Evolutionary conservation across 306 rosid species (phyloP).

Genomic region (Lathyrus sativus): DNA sequence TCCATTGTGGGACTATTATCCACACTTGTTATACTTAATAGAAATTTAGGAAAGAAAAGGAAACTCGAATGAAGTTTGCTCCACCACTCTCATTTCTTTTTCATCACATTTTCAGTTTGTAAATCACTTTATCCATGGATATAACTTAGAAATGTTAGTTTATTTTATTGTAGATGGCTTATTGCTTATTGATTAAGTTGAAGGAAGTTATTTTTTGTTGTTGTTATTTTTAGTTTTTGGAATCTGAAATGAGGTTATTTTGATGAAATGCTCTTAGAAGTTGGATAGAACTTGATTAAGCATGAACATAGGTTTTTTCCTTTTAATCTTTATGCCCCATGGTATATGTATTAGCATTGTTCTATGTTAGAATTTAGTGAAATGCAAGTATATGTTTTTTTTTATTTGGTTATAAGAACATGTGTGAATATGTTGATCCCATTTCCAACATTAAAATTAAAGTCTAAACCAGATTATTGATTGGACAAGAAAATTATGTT

Average conservation of each 20-base stretch:
- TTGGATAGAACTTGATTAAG: too few species aligned
- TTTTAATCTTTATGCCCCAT: too few species aligned
- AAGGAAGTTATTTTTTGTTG: not conserved
- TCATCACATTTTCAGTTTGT: too few species aligned
- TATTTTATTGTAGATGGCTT: too few species aligned
- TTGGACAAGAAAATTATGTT: not conserved
- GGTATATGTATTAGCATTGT: not conserved
- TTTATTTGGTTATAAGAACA: not conserved
- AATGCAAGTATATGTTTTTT: not conserved
- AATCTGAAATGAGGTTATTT: not conserved
- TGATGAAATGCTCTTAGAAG: not conserved
- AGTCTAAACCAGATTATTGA: constrained; percentile 1
- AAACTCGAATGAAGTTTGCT: too few species aligned
- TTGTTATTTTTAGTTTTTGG: too few species aligned
- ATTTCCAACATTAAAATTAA: constrained; percentile 1
- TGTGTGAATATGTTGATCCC: constrained; percentile 13
- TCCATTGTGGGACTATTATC: too few species aligned
- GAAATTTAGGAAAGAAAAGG: too few species aligned
- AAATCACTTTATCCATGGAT: too few species aligned
- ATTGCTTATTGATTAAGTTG: not conserved
- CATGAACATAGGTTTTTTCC: not conserved
- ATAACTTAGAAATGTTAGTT: too few species aligned
- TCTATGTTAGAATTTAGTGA: constrained; percentile 14
- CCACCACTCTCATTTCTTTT: too few species aligned
- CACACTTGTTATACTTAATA: too few species aligned